Conservation (phyloP, 164 flowering plant species). For the Aristolochia californica region DNA sequence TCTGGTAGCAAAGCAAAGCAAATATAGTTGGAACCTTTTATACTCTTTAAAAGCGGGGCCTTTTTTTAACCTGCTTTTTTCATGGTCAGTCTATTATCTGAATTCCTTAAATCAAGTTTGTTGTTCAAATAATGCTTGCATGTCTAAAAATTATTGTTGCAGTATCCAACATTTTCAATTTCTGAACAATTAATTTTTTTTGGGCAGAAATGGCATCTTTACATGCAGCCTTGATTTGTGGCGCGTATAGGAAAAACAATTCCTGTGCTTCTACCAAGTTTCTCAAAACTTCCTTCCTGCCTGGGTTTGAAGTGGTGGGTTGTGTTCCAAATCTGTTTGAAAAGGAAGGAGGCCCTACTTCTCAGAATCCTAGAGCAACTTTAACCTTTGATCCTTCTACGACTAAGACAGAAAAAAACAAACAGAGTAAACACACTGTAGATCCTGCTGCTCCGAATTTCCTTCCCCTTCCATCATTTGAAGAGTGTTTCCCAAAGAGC, state of each 20-base stretch:
- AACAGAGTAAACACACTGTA: constrained; percentile 57
- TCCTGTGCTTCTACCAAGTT: constrained; percentile 25
- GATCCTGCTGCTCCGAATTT: constrained; percentile 93
- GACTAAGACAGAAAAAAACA: constrained; percentile 33
- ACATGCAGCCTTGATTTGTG: constrained; percentile 39
- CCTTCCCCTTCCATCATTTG: constrained; percentile 77
- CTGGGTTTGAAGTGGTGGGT: constrained; percentile 41
- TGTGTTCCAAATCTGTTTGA: constrained; percentile 24
- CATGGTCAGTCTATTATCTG: too few species aligned
- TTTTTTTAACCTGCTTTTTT: too few species aligned
- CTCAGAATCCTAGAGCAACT: constrained; percentile 50
- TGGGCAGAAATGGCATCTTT: constrained; percentile 50
- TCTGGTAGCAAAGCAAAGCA: too few species aligned
- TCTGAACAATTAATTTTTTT: neutral
- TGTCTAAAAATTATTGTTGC: too few species aligned
- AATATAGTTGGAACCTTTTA: too few species aligned
- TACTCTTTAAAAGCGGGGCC: too few species aligned
- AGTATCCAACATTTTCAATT: too few species aligned
- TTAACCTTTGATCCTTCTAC: constrained; percentile 67
- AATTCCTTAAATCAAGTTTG: too few species aligned
- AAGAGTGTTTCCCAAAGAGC: constrained; percentile 91
- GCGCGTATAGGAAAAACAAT: constrained; percentile 41
- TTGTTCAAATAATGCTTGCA: too few species aligned
- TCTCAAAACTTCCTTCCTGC: constrained; percentile 39
- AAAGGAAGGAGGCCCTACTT: constrained; percentile 20